Percentiles rank a stretch among this genome's conserved stretches.
phyloP scores from a whole-genome alignment of 768 basidiomycete species.

The Cubamyces lactineus region DNA sequence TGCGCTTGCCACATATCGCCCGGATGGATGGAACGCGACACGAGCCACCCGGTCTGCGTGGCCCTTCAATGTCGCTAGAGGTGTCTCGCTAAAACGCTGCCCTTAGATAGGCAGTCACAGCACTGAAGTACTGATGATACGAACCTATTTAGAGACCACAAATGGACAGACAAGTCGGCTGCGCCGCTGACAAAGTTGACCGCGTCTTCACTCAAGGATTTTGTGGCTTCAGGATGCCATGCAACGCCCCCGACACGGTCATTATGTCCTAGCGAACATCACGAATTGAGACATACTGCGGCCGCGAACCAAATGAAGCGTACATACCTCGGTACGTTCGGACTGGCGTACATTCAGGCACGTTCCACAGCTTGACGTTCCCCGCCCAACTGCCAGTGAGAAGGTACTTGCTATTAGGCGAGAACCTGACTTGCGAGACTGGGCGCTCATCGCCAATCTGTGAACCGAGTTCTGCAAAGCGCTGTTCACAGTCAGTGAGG shows the following conservation, averaged over 20 bases:
- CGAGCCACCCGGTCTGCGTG: slow-evolving; percentile 91
- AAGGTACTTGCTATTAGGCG: slow-evolving; percentile 86
- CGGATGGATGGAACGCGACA: slow-evolving; percentile 96
- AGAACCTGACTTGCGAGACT: slow-evolving; percentile 90
- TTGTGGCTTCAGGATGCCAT: slow-evolving; percentile 95
- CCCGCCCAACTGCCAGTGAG: slow-evolving; percentile 98
- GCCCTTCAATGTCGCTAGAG: slow-evolving; percentile 84
- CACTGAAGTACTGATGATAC: slow-evolving; percentile 18
- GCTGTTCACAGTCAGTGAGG: slow-evolving; percentile 45
- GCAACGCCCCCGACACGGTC: slow-evolving; percentile 95
- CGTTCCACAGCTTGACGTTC: slow-evolving; percentile 92
- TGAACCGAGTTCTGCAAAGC: slow-evolving; percentile 90
- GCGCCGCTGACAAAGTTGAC: slow-evolving; percentile 92
- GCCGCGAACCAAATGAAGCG: neutral
- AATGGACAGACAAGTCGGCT: slow-evolving; percentile 80
- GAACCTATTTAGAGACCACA: slow-evolving; percentile 89
- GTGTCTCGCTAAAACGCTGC: slow-evolving; percentile 64
- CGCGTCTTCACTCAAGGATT: slow-evolving; percentile 59
- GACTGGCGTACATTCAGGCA: slow-evolving; percentile 85
- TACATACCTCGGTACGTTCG: slow-evolving; percentile 70
- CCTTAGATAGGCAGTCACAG: neutral
- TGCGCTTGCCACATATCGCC: slow-evolving; percentile 90
- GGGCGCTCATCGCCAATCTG: slow-evolving; percentile 98
- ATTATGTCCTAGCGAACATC: slow-evolving; percentile 62
- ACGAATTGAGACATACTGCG: neutral